Evolutionary conservation across 257 asterid genomes (phyloP).

Genomic region (Przewalskia tangutica): DNA sequence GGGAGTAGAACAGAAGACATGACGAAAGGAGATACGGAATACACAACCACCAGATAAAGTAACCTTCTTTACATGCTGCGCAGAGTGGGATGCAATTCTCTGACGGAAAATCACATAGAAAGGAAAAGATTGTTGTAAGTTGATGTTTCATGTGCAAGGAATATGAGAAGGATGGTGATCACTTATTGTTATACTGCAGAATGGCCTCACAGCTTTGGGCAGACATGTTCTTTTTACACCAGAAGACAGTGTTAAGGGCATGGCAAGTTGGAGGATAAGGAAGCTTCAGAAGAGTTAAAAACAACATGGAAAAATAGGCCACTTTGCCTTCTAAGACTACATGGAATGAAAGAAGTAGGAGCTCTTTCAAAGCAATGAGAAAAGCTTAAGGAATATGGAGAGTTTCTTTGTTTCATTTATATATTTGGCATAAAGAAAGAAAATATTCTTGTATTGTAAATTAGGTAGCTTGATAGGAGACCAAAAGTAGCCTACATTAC

Average conservation of each 20-base stretch:
- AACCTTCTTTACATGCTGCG: background rate
- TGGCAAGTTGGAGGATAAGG: background rate
- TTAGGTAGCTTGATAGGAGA: background rate
- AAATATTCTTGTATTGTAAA: background rate
- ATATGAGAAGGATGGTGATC: background rate
- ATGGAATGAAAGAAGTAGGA: background rate
- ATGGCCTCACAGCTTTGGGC: background rate
- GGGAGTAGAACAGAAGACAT: background rate
- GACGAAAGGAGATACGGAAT: background rate
- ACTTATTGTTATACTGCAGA: background rate
- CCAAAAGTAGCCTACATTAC: background rate
- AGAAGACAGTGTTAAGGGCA: background rate
- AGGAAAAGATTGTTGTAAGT: background rate
- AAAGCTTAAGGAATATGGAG: background rate
- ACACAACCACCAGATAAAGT: background rate
- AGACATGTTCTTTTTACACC: background rate
- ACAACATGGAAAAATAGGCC: background rate
- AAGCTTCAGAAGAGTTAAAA: background rate
- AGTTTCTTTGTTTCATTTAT: background rate
- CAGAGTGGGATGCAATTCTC: background rate
- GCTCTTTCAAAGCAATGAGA: background rate
- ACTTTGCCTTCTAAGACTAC: background rate
- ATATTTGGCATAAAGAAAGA: background rate
- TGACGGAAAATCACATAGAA: background rate
- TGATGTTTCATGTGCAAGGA: background rate